Conservation (phyloP, 495 filamentous ascomycete genomes). For the Tetracladium marchalianum region DNA sequence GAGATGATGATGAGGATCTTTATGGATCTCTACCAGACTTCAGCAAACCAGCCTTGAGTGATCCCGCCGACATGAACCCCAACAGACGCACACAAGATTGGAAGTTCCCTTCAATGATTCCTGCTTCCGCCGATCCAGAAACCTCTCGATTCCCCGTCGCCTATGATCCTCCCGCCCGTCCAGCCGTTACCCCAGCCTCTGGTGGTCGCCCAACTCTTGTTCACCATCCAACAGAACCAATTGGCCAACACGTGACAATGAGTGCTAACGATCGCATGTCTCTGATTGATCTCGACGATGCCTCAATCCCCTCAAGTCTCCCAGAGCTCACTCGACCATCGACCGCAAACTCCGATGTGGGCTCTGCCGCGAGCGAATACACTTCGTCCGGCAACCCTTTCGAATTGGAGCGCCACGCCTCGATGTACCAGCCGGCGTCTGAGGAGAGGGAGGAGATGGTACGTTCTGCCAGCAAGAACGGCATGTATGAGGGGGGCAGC, state of each 20-base stretch:
- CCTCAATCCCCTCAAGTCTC: slow-evolving; percentile 1
- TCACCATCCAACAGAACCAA: slow-evolving; percentile 40
- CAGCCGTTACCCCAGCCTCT: slow-evolving; percentile 15
- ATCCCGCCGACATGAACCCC: slow-evolving; percentile 35
- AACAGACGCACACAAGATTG: slow-evolving; percentile 49
- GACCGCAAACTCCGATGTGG: slow-evolving; percentile 42
- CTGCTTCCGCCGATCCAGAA: slow-evolving; percentile 39
- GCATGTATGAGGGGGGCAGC: slow-evolving; percentile 4
- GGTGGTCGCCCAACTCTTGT: slow-evolving; percentile 33
- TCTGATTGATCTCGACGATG: slow-evolving; percentile 39
- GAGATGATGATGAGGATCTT: slow-evolving; percentile 27
- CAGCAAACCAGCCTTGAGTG: slow-evolving; percentile 36
- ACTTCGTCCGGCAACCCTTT: slow-evolving; percentile 37
- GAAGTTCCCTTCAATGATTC: slow-evolving; percentile 46
- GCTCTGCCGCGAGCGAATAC: slow-evolving; percentile 12
- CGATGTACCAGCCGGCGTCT: slow-evolving; percentile 28
- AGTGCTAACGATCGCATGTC: slow-evolving; percentile 28
- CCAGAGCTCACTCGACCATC: slow-evolving; percentile 30
- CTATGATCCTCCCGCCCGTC: slow-evolving; percentile 9
- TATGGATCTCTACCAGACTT: slow-evolving; percentile 26
- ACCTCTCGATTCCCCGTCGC: slow-evolving; percentile 32
- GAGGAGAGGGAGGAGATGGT: slow-evolving; percentile 26
- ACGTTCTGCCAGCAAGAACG: too few species aligned
- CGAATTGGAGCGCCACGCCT: slow-evolving; percentile 42
- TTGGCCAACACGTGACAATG: slow-evolving; percentile 21